These are phyloP conservation scores for Cruciata laevipes DNA, from an alignment of 257 asterid genomes.

Conservation along the genomic window DNA sequence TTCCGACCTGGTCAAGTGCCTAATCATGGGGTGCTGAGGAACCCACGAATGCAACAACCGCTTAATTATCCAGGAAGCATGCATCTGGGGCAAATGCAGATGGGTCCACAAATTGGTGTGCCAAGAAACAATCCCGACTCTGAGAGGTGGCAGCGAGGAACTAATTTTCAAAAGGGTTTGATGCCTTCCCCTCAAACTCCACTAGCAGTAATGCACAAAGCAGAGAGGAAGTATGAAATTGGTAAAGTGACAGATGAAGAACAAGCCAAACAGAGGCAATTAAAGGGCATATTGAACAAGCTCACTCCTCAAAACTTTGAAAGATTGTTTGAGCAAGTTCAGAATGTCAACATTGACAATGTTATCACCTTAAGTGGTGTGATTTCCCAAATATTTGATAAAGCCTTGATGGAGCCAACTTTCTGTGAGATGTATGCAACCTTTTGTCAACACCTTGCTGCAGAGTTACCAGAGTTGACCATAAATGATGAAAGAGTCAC, in stretches of 20 bases:
- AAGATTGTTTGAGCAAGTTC: constrained; percentile 77
- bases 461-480: constrained; percentile 66
- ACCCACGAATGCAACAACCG: constrained; percentile 49
- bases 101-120: constrained; percentile 52
- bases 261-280: constrained; percentile 77
- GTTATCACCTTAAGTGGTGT: constrained; percentile 62
- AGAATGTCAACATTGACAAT: constrained; percentile 77
- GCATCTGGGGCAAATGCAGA: constrained; percentile 62
- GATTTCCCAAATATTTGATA: constrained; percentile 89
- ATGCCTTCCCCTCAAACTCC: constrained; percentile 80
- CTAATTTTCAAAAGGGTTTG: constrained; percentile 65
- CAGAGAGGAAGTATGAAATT: constrained; percentile 76
- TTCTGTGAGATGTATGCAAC: constrained; percentile 98
- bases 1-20: constrained; percentile 54
- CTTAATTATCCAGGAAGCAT: constrained; percentile 45
- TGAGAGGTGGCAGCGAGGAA: constrained; percentile 86
- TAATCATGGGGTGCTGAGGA: constrained; percentile 58
- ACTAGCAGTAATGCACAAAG: constrained; percentile 60
- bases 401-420: constrained; percentile 93
- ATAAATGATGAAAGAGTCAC: constrained; percentile 62
- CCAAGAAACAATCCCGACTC: constrained; percentile 65
- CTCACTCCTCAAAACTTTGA: constrained; percentile 96
- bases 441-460: constrained; percentile 76
- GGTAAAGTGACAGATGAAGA: constrained; percentile 87
- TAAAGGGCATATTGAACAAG: constrained; percentile 83